phyloP scores from a whole-genome alignment of 805 yeast genomes.

The Starmera caribaea region DNA sequence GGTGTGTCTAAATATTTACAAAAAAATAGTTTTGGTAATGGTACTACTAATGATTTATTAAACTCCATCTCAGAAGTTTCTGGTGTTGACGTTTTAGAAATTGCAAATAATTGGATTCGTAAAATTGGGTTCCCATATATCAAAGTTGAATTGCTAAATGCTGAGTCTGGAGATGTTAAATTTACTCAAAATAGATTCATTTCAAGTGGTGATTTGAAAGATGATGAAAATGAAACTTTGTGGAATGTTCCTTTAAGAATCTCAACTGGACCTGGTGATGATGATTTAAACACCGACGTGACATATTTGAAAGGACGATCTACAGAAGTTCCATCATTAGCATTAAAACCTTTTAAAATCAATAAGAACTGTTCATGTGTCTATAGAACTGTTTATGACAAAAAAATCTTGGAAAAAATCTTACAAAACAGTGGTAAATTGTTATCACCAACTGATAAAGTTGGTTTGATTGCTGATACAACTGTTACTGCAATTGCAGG shows the following conservation, averaged over 20 bases:
- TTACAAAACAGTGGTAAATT: constrained; percentile 40
- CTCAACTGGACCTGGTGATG: constrained; percentile 35
- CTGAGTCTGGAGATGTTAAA: constrained; percentile 32
- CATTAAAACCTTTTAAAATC: constrained; percentile 50
- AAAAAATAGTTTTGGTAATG: constrained; percentile 68
- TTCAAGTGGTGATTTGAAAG: constrained; percentile 63
- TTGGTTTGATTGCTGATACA: constrained; percentile 69
- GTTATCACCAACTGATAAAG: constrained; percentile 62
- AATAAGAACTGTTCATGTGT: constrained; percentile 70
- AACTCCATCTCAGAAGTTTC: constrained; percentile 54
- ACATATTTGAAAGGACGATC: constrained; percentile 37
- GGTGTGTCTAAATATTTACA: constrained; percentile 73
- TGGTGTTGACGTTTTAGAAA: constrained; percentile 58
- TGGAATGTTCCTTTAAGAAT: constrained; percentile 52
- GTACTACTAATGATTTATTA: constrained; percentile 69
- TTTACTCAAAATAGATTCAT: constrained; percentile 67
- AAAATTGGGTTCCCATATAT: constrained; percentile 73
- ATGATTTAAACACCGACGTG: constrained; percentile 45
- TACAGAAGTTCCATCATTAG: constrained; percentile 31
- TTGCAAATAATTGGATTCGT: constrained; percentile 72
- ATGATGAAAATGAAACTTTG: constrained; percentile 55
- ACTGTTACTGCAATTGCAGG: constrained; percentile 63
- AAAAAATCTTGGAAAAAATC: constrained; percentile 51
- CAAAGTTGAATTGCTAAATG: constrained; percentile 39
- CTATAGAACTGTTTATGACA: constrained; percentile 61